phyloP scores from a whole-genome alignment of 768 basidiomycete genomes.

The Pisolithus orientalis region DNA sequence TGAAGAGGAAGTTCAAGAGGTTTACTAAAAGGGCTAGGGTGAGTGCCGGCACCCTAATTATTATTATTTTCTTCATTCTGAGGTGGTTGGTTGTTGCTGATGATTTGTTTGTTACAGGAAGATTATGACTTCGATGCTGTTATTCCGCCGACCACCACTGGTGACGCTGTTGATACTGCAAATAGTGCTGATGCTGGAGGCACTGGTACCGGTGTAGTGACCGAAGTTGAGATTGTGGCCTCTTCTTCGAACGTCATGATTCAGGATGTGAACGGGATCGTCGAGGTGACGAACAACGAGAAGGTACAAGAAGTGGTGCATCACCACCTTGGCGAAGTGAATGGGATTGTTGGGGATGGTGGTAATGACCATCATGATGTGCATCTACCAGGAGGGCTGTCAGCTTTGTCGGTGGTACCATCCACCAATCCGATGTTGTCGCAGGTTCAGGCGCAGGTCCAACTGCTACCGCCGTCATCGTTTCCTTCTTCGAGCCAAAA shows the following conservation, averaged over 20 bases:
- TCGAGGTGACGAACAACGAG: slow-evolving; percentile 40
- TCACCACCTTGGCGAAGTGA: no score
- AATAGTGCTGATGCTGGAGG: background rate
- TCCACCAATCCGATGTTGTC: slow-evolving; percentile 4
- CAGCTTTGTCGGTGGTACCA: no score
- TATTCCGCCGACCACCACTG: slow-evolving; percentile 6
- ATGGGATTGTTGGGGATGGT: no score
- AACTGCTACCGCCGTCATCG: background rate
- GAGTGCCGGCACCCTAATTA: slow-evolving; percentile 20
- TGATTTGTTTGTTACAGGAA: slow-evolving; percentile 41
- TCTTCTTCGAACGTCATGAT: slow-evolving; percentile 28
- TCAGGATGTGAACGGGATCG: slow-evolving; percentile 34
- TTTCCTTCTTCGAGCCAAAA: no score
- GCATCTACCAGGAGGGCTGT: no score
- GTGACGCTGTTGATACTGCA: background rate
- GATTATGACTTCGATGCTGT: slow-evolving; percentile 56
- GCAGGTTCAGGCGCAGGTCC: slow-evolving; percentile 25
- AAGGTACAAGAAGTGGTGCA: slow-evolving; percentile 19
- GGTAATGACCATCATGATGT: no score
- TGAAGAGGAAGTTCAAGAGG: slow-evolving; percentile 89
- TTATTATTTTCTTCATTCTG: background rate
- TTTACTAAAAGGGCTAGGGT: slow-evolving; percentile 80
- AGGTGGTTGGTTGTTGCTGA: background rate
- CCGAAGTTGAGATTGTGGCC: slow-evolving; percentile 30
- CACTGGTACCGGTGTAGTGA: background rate